Conservation (phyloP, 2,329 filamentous ascomycete species). For the Penicillium brasilianum region DNA sequence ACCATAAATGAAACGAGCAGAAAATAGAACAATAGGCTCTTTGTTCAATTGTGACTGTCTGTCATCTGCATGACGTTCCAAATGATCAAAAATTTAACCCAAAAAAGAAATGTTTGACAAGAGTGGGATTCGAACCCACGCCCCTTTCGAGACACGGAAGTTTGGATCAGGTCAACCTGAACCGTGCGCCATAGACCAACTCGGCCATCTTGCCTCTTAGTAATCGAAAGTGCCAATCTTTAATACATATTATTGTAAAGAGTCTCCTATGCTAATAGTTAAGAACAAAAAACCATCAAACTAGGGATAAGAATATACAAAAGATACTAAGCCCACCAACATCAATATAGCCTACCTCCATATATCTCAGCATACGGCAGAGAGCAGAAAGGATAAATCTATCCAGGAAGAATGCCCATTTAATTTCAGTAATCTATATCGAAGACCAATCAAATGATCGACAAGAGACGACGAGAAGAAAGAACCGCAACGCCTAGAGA, state of each 20-base stretch:
- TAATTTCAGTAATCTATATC: neutral
- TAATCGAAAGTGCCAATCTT: too few relatives aligned
- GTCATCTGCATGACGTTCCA: too few relatives aligned
- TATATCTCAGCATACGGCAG: neutral
- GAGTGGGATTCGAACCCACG: constrained; percentile 33
- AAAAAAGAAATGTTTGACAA: constrained; percentile 20
- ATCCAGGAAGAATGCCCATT: neutral
- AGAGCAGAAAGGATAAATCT: neutral
- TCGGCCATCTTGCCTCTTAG: constrained; percentile 37
- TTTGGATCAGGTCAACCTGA: constrained; percentile 30
- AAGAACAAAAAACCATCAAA: too few relatives aligned
- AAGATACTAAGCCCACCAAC: neutral
- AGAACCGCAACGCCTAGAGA: neutral
- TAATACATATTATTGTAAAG: too few relatives aligned
- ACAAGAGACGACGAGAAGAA: constrained; percentile 10
- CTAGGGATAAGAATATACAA: neutral
- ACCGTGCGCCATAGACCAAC: constrained; percentile 39
- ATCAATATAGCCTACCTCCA: neutral
- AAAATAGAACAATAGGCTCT: too few relatives aligned
- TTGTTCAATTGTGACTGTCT: too few relatives aligned
- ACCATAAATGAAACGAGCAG: too few relatives aligned
- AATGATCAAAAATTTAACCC: neutral
- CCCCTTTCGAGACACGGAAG: constrained; percentile 31
- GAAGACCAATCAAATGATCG: neutral
- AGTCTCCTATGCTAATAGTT: too few relatives aligned